Evolutionary conservation across 768 basidiomycete species (phyloP), one percentile per base, ranked within the genome.

Genomic region (Tylopilus rubrobrunneus): DNA sequence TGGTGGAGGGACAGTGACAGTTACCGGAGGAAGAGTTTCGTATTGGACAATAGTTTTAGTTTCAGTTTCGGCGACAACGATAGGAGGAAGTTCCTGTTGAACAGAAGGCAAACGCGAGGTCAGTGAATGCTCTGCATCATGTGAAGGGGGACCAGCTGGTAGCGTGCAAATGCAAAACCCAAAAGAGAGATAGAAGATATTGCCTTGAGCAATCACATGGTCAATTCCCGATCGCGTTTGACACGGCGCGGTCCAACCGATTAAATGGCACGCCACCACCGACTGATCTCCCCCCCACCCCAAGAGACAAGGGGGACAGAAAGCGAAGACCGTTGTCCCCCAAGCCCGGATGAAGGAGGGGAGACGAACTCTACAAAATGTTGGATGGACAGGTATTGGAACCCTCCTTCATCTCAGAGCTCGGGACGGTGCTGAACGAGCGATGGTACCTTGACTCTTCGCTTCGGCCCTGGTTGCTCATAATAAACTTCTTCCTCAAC

Each of bases 331-430:
- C 84, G 81, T 82, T 78, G 82, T 86, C 86, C 87, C 89, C 88
- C 86, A 83, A 88, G 85, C 87, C 87, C 87, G 80, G 86, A 85
- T 85, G 85, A 88, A 86, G 86, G 87, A 84, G 83, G 79, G 77
- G 75, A 81, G 82, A 88, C 86, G 80, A 82, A 88, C 82, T 81
- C 73, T 82, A 81, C 77, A 83, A 75, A 76, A 71, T 76, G 68
- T 64, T 75, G 74, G 64, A 69, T 61, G 58, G 59, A 62, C 54
- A 29, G 52, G 50, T 48, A 58, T 56, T 54, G 59, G 73, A 68
- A 71, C 70, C 83, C 89, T 83, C 88, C 89, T 87, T 91, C 89
- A 89, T 89, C 89, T 90, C 86, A 91, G 80, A 90, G 85, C 86
- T 89, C 87, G 76, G 88, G 86, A 80, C 86, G 89, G 82, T 87